A percentile compares a stretch with the other conserved stretches of the same genome.
Evolutionary conservation across 208 protist species (phyloP).

Genomic region (Leptomonas seymouri): DNA sequence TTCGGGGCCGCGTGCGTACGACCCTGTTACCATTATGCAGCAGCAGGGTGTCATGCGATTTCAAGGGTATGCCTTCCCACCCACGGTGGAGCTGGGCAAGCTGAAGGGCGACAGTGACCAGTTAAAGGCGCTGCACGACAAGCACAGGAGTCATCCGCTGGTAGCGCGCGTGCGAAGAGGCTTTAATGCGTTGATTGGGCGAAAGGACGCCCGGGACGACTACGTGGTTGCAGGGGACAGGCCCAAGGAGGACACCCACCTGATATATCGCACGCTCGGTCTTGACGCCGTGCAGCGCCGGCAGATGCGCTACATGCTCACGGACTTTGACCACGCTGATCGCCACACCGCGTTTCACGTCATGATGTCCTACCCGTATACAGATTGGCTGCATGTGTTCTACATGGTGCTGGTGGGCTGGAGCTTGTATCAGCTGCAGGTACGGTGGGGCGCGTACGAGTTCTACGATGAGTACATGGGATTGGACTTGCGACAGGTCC

Average conservation of each 20-base stretch:
- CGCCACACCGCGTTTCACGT: constrained; percentile 83
- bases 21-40: constrained; percentile 81
- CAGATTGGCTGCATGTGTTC: constrained; percentile 84
- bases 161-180: constrained; percentile 35
- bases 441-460: constrained; percentile 65
- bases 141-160: constrained; percentile 40
- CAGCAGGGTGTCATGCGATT: constrained; percentile 79
- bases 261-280: constrained; percentile 67
- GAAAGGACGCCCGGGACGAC: constrained; percentile 43
- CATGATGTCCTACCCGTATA: constrained; percentile 93
- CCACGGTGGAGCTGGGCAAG: constrained; percentile 74
- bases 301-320: constrained; percentile 87
- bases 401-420: constrained; percentile 79
- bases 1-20: constrained; percentile 72
- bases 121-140: constrained; percentile 25
- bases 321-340: constrained; percentile 84
- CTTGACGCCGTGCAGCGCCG: constrained; percentile 82
- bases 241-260: constrained; percentile 53
- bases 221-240: constrained; percentile 49
- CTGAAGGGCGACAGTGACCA: constrained; percentile 58
- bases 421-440: constrained; percentile 75
- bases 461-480: constrained; percentile 92
- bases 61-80: constrained; percentile 88
- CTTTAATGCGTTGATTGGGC: constrained; percentile 49
- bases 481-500: constrained; percentile 81